Evolutionary conservation across 495 filamentous ascomycete species (phyloP).

Genomic region (Podospora didyma): DNA sequence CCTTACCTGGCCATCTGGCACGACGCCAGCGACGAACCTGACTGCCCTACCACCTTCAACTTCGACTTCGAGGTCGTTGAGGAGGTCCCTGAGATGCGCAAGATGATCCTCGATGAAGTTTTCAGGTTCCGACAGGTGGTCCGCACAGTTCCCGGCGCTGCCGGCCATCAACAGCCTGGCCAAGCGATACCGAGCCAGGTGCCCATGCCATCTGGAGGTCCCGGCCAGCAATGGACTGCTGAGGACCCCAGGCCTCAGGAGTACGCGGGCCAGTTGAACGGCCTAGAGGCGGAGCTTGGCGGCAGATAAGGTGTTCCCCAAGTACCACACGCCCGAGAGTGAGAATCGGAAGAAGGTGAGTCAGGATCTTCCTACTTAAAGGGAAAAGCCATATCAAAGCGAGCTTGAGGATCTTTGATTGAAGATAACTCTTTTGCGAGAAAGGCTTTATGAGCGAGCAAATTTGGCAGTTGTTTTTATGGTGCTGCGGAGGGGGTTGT

Average conservation of each 20-base stretch:
- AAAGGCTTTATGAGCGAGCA: too few species aligned
- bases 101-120: constrained; percentile 96
- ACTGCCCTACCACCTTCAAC: constrained; percentile 90
- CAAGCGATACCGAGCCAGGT: constrained; percentile 41
- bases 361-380: too few species aligned
- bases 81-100: constrained; percentile 86
- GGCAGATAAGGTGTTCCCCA: constrained; percentile 31
- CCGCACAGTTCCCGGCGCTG: constrained; percentile 55
- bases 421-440: too few species aligned
- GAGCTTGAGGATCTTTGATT: too few species aligned
- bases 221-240: constrained; percentile 59
- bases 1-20: constrained; percentile 98
- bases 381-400: too few species aligned
- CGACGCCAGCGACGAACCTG: constrained; percentile 91
- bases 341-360: too few species aligned
- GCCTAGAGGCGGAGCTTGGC: constrained; percentile 82
- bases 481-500: too few species aligned
- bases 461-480: too few species aligned
- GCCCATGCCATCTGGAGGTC: constrained; percentile 68
- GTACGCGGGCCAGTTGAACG: constrained; percentile 49
- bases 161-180: constrained; percentile 17
- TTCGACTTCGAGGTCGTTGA: constrained; percentile 97
- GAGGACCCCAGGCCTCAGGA: constrained; percentile 91
- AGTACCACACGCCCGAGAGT: too few species aligned
- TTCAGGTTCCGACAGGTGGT: constrained; percentile 73